Evolutionary conservation across 306 rosid genomes (phyloP).

Genomic region (Castanea crenata): DNA sequence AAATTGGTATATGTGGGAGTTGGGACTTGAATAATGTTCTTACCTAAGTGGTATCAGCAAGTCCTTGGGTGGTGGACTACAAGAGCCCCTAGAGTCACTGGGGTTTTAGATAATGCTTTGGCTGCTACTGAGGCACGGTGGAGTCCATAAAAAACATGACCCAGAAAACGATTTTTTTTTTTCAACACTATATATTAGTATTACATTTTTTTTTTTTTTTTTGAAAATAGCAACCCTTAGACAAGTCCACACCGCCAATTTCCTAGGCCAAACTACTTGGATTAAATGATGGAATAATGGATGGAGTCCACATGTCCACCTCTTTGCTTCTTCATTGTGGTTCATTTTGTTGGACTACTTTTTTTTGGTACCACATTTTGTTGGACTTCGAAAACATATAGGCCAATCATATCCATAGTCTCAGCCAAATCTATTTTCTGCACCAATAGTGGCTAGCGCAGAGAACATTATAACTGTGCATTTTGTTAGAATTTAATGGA

Average conservation of each 20-base stretch:
- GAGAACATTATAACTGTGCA: too few species aligned
- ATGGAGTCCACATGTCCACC: conserved; percentile 7
- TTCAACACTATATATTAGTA: neutral
- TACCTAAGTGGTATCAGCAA: too few species aligned
- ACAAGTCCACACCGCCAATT: conserved; percentile 16
- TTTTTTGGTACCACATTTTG: neutral
- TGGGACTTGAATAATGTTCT: neutral
- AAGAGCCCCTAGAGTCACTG: conserved; percentile 24
- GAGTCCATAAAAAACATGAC: conserved; percentile 27
- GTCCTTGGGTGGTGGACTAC: neutral
- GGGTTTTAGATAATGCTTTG: conserved; percentile 41
- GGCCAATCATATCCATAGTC: neutral
- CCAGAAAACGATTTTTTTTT: neutral
- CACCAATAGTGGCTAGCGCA: too few species aligned
- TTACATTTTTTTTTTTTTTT: neutral
- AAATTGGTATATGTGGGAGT: conserved; percentile 1
- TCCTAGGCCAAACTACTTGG: conserved; percentile 19
- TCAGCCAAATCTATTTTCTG: neutral
- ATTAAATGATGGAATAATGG: conserved; percentile 2
- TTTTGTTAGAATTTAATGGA: too few species aligned
- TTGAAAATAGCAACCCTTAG: neutral
- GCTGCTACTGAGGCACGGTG: conserved; percentile 21
- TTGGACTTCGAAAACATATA: conserved; percentile 17
- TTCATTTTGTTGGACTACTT: neutral
- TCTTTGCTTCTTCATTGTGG: conserved; percentile 3